phyloP scores from a whole-genome alignment of 805 yeast genomes.

The Wickerhamomyces chambardii region DNA sequence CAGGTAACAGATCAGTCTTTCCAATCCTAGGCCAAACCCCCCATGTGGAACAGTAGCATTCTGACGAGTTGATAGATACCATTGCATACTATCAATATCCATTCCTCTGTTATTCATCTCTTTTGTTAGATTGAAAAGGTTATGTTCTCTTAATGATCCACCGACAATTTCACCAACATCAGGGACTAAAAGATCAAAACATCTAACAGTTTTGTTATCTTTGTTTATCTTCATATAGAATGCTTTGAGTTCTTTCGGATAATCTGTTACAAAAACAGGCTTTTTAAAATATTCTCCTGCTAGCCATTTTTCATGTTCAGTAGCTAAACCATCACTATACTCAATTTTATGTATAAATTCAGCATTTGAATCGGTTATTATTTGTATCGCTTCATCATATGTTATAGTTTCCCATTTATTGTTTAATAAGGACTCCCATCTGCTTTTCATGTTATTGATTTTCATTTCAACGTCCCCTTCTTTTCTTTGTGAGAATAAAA shows the following conservation, averaged over 20 bases:
- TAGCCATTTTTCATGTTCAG: constrained; percentile 90
- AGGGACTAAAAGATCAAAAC: constrained; percentile 85
- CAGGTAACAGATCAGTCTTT: constrained; percentile 68
- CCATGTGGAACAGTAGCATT: constrained; percentile 92
- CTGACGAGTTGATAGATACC: constrained; percentile 72
- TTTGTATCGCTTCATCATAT: constrained; percentile 65
- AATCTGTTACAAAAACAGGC: constrained; percentile 87
- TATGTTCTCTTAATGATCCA: constrained; percentile 86
- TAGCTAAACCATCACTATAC: constrained; percentile 69
- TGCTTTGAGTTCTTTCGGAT: constrained; percentile 74
- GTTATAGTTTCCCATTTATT: constrained; percentile 61
- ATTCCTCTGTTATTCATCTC: constrained; percentile 48
- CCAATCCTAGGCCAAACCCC: constrained; percentile 95
- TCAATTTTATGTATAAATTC: constrained; percentile 34
- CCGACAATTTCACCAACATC: constrained; percentile 92
- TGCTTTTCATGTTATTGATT: constrained; percentile 9
- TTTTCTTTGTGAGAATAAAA: constrained; percentile 24
- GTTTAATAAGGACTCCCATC: constrained; percentile 53
- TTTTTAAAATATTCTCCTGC: constrained; percentile 58
- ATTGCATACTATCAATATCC: constrained; percentile 46
- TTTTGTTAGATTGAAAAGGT: constrained; percentile 31
- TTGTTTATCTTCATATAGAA: constrained; percentile 75
- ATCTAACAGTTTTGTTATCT: constrained; percentile 60
- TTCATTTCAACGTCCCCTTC: constrained; percentile 25
- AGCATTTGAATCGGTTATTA: constrained; percentile 24